Percentiles rank a stretch among this genome's conserved stretches.
Conservation (phyloP, 495 filamentous ascomycete species). For the Podospora pseudocomata region DNA sequence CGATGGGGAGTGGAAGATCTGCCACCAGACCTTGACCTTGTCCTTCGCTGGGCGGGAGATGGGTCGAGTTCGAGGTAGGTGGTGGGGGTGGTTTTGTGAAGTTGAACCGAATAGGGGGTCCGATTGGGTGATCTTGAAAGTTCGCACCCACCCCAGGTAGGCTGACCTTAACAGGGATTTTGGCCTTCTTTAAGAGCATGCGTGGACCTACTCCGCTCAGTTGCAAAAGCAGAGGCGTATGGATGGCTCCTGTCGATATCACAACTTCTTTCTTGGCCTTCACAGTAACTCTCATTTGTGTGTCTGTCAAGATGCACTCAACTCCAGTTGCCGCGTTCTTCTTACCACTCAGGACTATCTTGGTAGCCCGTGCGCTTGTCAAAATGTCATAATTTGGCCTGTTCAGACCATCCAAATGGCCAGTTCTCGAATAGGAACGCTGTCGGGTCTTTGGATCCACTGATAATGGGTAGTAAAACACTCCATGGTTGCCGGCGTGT, state of each 20-base stretch:
- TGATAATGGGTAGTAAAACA: background rate
- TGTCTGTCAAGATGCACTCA: slow-evolving; percentile 23
- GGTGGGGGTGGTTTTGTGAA: background rate
- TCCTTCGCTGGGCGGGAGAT: background rate
- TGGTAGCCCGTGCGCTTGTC: slow-evolving; percentile 41
- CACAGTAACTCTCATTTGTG: slow-evolving; percentile 18
- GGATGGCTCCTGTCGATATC: slow-evolving; percentile 52
- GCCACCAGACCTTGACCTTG: background rate
- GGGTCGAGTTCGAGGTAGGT: background rate
- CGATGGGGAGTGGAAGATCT: background rate
- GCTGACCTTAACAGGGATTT: slow-evolving; percentile 64
- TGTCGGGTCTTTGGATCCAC: background rate
- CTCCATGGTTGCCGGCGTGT: background rate
- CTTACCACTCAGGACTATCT: slow-evolving; percentile 37
- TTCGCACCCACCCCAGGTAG: slow-evolving; percentile 75
- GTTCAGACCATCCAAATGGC: background rate
- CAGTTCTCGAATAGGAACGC: slow-evolving; percentile 1
- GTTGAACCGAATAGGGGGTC: background rate
- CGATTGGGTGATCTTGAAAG: slow-evolving; percentile 44
- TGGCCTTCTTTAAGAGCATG: slow-evolving; percentile 58
- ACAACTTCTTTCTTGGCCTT: slow-evolving; percentile 51
- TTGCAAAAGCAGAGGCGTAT: slow-evolving; percentile 57
- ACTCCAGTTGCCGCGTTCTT: slow-evolving; percentile 30
- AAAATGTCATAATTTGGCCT: slow-evolving; percentile 45
- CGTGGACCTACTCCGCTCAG: slow-evolving; percentile 73